Conservation (phyloP, 2,329 filamentous ascomycete genomes). For the Chlorencoelia australis region DNA sequence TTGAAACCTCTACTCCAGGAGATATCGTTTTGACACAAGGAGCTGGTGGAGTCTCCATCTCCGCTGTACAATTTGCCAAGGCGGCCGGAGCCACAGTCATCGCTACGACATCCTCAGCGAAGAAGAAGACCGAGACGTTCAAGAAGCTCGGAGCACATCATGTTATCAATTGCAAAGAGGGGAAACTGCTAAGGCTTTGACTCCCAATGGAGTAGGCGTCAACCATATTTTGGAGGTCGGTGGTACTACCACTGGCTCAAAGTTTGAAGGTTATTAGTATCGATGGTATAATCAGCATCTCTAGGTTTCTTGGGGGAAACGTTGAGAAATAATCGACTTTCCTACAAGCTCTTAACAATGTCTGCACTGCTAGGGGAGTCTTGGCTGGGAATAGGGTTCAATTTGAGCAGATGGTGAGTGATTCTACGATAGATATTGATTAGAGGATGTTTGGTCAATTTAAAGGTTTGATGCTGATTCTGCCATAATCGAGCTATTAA, state of each 20-base stretch:
- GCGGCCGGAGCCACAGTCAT: slow-evolving; percentile 33
- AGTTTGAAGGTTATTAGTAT: slow-evolving; percentile 31
- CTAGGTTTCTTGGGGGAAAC: slow-evolving; percentile 29
- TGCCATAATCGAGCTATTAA: slow-evolving; percentile 40
- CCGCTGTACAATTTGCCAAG: slow-evolving; percentile 32
- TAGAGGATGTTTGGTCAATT: slow-evolving; percentile 11
- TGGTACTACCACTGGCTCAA: slow-evolving; percentile 32
- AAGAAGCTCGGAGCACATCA: slow-evolving; percentile 33
- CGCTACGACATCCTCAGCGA: slow-evolving; percentile 31
- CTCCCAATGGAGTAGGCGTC: slow-evolving; percentile 30
- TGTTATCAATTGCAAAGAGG: slow-evolving; percentile 37
- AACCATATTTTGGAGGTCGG: slow-evolving; percentile 36
- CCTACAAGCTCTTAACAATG: slow-evolving; percentile 24
- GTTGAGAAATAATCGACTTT: slow-evolving; percentile 21
- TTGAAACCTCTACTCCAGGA: slow-evolving; percentile 29
- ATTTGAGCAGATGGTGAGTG: slow-evolving; percentile 38
- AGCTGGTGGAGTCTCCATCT: slow-evolving; percentile 33
- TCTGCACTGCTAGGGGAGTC: slow-evolving; percentile 37
- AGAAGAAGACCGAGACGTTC: slow-evolving; percentile 28
- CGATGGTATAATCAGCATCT: slow-evolving; percentile 32
- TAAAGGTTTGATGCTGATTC: no score
- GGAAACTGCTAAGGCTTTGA: slow-evolving; percentile 28
- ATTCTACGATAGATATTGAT: background rate
- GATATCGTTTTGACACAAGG: slow-evolving; percentile 33
- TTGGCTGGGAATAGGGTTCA: slow-evolving; percentile 36